Evolutionary conservation across 768 basidiomycete species (phyloP), one percentile per base, ranked within the genome.

Genomic region (Dictyophora rubrovolvata): DNA sequence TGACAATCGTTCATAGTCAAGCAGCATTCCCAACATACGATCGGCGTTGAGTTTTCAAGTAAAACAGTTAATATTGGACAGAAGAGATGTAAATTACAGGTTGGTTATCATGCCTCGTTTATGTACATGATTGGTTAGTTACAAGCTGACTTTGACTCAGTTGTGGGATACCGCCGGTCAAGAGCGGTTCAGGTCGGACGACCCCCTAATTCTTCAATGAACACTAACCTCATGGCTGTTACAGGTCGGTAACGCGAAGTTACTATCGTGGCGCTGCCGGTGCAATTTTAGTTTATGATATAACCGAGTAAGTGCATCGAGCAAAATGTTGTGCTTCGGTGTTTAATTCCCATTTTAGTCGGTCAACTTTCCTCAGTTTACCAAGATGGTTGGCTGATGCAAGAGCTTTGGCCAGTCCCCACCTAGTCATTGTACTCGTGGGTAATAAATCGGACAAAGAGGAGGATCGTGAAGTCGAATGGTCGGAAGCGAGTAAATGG

Each of bases 121-220:
- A 16, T 42, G 20, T 33, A 11, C 14, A 17, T 60, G 21, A 50
- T 18, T 9, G 28, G 28, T 20, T 50, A 47, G 35, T 23, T 28
- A 55, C 6, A 16, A 16, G 23, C 46, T 36, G 10, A 1, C 46
- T 33, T n/a, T 53, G 46, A 20, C 14, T 47, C 63, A 95, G 92
- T 74, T 95, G 50, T 97, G 95, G 94, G 94, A 96, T 70, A 94
- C 93, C 20, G 95, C 94, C 34, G 95, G 95, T 17, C 95, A 97
- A 73, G 94, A 96, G 72, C 79, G 94, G 63, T 94, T 95, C 70
- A 80, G 93, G 85, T 92, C 61, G 33, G 74, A 21, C 48, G 10
- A n/a, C 33, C 10, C 16, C 48, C 52, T 20, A 16, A n/a, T 34
- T 21, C 21, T n/a, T 17, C 5, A 21, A 42, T 36, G 34, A 48